Base-by-base conservation (phyloP, 2,329 filamentous ascomycete species). In the Botrytis pseudocinerea region DNA sequence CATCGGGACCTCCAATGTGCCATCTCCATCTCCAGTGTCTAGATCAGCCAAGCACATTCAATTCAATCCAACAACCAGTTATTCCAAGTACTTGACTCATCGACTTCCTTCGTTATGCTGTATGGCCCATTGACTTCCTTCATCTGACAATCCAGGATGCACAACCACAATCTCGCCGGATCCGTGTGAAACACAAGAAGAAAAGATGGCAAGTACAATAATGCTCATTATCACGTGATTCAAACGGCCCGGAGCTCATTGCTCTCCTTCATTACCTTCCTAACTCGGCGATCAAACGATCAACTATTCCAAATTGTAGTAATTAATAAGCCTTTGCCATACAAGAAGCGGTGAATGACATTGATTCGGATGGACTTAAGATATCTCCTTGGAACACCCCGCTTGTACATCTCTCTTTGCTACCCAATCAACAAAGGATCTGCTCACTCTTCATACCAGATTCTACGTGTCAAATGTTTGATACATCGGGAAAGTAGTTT, bases 331-430 rank as follows among this genome's bases (percentile, higher is more conserved):
- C 14, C 25, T n/a, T n/a, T 28, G 8, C 8, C 6, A 54, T 8
- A 3, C 51, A 63, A 63, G 38, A 44, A 44, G 61, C 61, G 61
- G 61, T 32, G 61, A 63, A 63, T 20, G 32, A 20, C 32, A 20
- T 38, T 14, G 44, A 38, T 14, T n/a, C 44, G 32, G 63, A 16
- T 66, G 63, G 44, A 66, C 20, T 51, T 51, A 66, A 66, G 63
- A 51, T 51, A 66, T 66, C 63, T 51, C 32, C 63, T 65, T 51
- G 8, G 3, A 62, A 62, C 14, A 9, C 35, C 38, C 60, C 25
- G 60, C 38, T n/a, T 40, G 38, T 62, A 57, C 51, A 18, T 57
- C 51, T 57, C 51, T 57, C 51, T 57, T 28, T 12, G 18, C n/a
- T n/a, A 7, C 28, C 51, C n/a, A 57, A 54, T 54, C 2, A 57